Conservation (phyloP, 139 green algal species). For the Coccomyxa sp. region DNA sequence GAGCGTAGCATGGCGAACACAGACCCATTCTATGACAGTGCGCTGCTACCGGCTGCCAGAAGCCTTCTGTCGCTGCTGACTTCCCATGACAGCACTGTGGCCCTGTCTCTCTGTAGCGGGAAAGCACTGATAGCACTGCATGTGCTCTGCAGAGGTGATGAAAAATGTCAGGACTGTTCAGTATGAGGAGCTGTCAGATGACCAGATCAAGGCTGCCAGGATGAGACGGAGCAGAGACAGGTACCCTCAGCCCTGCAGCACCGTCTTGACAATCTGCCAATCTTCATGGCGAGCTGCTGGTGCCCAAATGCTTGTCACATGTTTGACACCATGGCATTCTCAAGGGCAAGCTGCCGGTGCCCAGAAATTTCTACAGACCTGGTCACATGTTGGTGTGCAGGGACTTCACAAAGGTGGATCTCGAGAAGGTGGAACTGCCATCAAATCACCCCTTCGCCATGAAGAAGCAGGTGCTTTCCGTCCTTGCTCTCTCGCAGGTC, state of each 20-base stretch:
- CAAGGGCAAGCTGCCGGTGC: too few species aligned
- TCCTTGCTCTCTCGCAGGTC: too few species aligned
- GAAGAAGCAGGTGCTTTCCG: constrained; percentile 56
- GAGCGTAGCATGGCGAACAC: background rate
- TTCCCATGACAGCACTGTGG: too few species aligned
- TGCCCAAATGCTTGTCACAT: too few species aligned
- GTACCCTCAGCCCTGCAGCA: constrained; percentile 15
- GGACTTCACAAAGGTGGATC: constrained; percentile 9
- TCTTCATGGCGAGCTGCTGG: too few species aligned
- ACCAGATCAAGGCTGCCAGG: constrained; percentile 59
- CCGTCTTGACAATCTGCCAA: background rate
- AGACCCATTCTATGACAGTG: constrained; percentile 5
- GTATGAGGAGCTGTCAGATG: constrained; percentile 55
- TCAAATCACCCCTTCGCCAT: constrained; percentile 81
- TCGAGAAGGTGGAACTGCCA: constrained; percentile 67
- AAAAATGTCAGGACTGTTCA: constrained; percentile 59
- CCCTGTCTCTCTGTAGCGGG: too few species aligned
- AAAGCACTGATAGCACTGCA: background rate
- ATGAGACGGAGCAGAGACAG: constrained; percentile 49
- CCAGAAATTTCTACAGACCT: too few species aligned
- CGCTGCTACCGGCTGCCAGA: background rate
- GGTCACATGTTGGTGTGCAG: constrained; percentile 14
- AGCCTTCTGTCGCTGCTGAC: too few species aligned
- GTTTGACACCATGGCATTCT: too few species aligned
- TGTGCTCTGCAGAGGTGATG: constrained; percentile 44